phyloP scores from a whole-genome alignment of 192 early-diverging fungal species.

The Entomortierella parvispora region DNA sequence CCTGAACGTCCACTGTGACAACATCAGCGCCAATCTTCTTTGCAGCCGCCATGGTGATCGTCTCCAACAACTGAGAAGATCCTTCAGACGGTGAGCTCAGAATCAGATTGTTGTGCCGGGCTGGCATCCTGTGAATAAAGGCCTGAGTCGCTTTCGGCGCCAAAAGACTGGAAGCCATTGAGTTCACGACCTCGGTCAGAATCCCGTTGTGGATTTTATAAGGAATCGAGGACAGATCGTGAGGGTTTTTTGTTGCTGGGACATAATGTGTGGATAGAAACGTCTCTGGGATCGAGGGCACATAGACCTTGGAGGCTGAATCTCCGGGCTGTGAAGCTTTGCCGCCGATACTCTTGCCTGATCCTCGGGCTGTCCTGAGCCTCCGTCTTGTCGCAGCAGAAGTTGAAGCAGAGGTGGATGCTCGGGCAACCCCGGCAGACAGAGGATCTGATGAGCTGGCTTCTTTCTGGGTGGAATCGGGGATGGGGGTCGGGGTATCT shows the following conservation, averaged over 20 bases:
- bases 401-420: background rate
- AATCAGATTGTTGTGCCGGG: conserved; percentile 51
- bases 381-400: conserved; percentile 5
- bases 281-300: conserved; percentile 23
- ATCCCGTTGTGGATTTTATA: conserved; percentile 31
- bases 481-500: no score
- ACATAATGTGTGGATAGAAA: conserved; percentile 20
- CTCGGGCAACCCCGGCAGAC: background rate
- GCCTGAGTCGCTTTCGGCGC: conserved; percentile 11
- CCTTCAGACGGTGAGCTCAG: conserved; percentile 54
- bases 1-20: conserved; percentile 68
- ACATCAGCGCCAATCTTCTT: conserved; percentile 64
- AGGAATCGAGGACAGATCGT: conserved; percentile 12
- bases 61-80: conserved; percentile 55
- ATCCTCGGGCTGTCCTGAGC: conserved; percentile 7
- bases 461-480: background rate
- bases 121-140: conserved; percentile 33
- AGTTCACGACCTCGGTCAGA: conserved; percentile 23
- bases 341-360: background rate
- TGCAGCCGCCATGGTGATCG: conserved; percentile 55
- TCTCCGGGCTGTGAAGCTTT: background rate
- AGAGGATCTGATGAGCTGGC: no score
- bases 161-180: conserved; percentile 37
- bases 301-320: conserved; percentile 23
- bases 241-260: conserved; percentile 2